Evolutionary conservation across 352 stramenopile genomes (phyloP), one percentile per base, ranked within the genome.

Genomic region (Phytopythium montanum): DNA sequence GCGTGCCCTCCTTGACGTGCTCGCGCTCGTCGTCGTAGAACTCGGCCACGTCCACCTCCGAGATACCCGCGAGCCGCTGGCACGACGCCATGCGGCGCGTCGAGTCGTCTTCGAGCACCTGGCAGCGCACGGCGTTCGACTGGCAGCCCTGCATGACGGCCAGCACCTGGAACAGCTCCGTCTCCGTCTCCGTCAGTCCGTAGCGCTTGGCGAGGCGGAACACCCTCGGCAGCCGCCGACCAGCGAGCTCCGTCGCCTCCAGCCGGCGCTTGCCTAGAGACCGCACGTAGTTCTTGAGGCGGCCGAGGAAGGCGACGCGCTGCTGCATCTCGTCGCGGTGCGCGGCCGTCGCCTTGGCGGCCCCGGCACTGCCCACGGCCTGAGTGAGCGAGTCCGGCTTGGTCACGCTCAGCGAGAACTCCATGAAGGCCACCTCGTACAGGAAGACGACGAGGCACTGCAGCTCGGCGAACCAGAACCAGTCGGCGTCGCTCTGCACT

Each of bases 401-500:
- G 29, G 85, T 94, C 28, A 90, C 81, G 42, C 79, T 92, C 68
- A 92, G 67, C 10, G 80, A 87, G 58, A 94, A 91, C 72, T 94
- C 85, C 73, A 92, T 88, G 52, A 92, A 92, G 34, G 85, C 81
- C 69, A 94, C 81, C 62, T 94, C 82, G 62, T 92, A 88, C 28
- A 94, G 70, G 55, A 94, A 94, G 25, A 87, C 64, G 38, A 92
- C 75, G 61, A 92, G 68, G 64, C 85, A 92, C 33, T 84, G 78
- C 82, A 92, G 79, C 68, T 94, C 85, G 2, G 73, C 64, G 63
- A 90, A 89, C 85, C 85, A 94, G 48, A 94, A 94, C 85, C 85
- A 94, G 55, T 79, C 69, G 26, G 72, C 65, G 59, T 94, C 85
- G 44, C 59, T 66, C 23, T 72, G 58, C 25, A 90, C 65, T 16